These are phyloP conservation scores for Podila verticillata DNA, from an alignment of 192 early-diverging fungal species.

Conservation along the genomic window DNA sequence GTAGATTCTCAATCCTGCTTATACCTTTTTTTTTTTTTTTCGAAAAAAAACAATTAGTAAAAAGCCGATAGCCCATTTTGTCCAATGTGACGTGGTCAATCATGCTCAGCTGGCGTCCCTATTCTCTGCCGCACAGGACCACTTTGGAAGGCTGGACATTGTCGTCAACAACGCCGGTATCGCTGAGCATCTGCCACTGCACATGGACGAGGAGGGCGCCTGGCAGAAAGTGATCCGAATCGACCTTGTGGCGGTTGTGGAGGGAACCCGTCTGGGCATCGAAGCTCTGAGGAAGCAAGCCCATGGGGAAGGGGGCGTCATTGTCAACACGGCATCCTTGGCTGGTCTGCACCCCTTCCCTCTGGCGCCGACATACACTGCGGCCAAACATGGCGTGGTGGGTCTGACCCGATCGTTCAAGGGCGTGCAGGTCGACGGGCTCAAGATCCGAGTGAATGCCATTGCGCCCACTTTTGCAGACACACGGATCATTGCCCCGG, in stretches of 20 bases:
- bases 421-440: slow-evolving; percentile 12
- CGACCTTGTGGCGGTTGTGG: slow-evolving; percentile 78
- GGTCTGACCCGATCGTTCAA: slow-evolving; percentile 67
- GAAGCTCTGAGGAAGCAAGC: slow-evolving; percentile 59
- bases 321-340: slow-evolving; percentile 80
- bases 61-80: slow-evolving; percentile 52
- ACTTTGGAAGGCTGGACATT: slow-evolving; percentile 69
- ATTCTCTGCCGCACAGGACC: slow-evolving; percentile 46
- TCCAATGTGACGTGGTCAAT: slow-evolving; percentile 61
- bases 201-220: slow-evolving; percentile 52
- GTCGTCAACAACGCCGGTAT: slow-evolving; percentile 74
- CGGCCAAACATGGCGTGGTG: slow-evolving; percentile 79
- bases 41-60: slow-evolving; percentile 11
- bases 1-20: neutral
- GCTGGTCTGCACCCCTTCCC: slow-evolving; percentile 68
- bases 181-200: slow-evolving; percentile 48
- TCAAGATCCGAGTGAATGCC: slow-evolving; percentile 70
- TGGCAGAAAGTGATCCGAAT: slow-evolving; percentile 74
- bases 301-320: slow-evolving; percentile 51
- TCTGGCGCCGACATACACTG: slow-evolving; percentile 76
- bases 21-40: slow-evolving; percentile 9
- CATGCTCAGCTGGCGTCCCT: slow-evolving; percentile 44
- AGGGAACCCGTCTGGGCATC: slow-evolving; percentile 78
- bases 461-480: slow-evolving; percentile 67
- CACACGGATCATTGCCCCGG: slow-evolving; percentile 57